Evolutionary conservation across 208 protist species (phyloP).

Genomic region (Trypanosoma lewisi): DNA sequence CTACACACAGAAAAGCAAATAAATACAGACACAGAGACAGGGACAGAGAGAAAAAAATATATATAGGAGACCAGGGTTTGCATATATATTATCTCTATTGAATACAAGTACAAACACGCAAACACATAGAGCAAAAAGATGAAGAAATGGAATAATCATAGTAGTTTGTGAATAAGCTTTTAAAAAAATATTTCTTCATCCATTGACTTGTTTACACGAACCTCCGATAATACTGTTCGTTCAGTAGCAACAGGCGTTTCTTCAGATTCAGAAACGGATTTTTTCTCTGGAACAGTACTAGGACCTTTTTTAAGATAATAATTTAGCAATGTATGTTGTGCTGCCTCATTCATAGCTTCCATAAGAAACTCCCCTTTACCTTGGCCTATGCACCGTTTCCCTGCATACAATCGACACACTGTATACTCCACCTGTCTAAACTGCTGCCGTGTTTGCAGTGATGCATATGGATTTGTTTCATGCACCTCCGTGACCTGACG

Average conservation of each 20-base stretch:
- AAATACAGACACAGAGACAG: no score
- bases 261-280: background rate
- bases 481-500: constrained; percentile 76
- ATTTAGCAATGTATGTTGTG: constrained; percentile 67
- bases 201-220: constrained; percentile 16
- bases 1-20: no score
- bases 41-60: no score
- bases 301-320: constrained; percentile 60
- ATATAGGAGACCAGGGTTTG: no score
- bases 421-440: constrained; percentile 83
- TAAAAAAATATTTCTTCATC: constrained; percentile 29
- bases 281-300: background rate
- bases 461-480: constrained; percentile 85
- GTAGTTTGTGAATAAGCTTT: no score
- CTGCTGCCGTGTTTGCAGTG: constrained; percentile 67
- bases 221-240: background rate
- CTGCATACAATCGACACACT: constrained; percentile 71
- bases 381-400: constrained; percentile 69
- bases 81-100: no score
- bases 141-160: constrained; percentile 9
- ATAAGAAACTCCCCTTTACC: constrained; percentile 87
- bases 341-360: constrained; percentile 78
- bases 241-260: background rate
- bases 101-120: no score
- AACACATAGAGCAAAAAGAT: background rate